Percentiles rank a stretch among this genome's conserved stretches.
These are phyloP conservation scores for Prunus fruticosa DNA, from an alignment of 306 rosid genomes.

Conservation along the genomic window DNA sequence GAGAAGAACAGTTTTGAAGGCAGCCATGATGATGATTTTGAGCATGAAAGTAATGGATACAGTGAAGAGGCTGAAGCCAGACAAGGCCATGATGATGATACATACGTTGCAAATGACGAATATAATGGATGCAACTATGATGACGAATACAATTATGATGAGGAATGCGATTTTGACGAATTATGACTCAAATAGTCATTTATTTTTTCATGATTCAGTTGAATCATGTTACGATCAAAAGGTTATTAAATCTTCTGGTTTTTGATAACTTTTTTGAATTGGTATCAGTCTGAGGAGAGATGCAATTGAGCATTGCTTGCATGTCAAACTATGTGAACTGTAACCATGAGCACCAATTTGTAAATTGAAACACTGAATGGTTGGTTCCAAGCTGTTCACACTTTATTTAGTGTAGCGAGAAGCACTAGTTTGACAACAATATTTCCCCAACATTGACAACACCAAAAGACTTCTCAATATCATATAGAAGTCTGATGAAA, in stretches of 20 bases:
- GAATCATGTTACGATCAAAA: too few species aligned
- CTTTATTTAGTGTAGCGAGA: too few species aligned
- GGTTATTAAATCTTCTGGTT: too few species aligned
- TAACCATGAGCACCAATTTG: too few species aligned
- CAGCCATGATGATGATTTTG: slow-evolving; percentile 2
- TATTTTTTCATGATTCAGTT: too few species aligned
- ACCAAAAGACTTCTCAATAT: background rate
- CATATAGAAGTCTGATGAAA: background rate
- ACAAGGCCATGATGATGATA: slow-evolving; percentile 5
- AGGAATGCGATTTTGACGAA: background rate
- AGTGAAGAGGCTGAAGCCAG: slow-evolving; percentile 11
- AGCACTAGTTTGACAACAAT: background rate
- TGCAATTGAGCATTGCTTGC: too few species aligned
- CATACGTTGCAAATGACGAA: background rate
- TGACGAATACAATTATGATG: background rate
- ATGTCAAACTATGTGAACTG: too few species aligned
- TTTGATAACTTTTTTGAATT: too few species aligned
- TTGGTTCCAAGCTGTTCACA: too few species aligned
- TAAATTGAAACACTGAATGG: too few species aligned
- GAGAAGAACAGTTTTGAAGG: slow-evolving; percentile 8
- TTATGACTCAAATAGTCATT: background rate
- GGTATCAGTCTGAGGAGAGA: too few species aligned
- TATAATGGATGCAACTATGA: background rate
- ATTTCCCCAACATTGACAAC: too few species aligned
- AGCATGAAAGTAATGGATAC: background rate